A percentile compares a stretch with the other conserved stretches of the same genome.
Conservation (phyloP, 345 rosid genomes). For the Lepidium sativum region DNA sequence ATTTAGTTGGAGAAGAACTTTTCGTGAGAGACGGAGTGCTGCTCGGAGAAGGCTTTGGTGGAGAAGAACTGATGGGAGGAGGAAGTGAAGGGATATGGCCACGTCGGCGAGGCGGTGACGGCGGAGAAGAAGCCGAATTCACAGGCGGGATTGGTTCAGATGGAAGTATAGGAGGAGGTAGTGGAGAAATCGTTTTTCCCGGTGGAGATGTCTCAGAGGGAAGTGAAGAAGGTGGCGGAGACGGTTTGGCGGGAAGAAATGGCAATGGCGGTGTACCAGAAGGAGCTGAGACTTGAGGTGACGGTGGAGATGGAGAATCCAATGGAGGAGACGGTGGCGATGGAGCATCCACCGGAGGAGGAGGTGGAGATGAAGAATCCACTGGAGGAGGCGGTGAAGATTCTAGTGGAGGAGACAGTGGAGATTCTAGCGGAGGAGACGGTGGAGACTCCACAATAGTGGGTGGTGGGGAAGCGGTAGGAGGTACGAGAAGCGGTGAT, state of each 20-base stretch:
- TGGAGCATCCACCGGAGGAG: background rate
- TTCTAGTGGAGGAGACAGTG: background rate
- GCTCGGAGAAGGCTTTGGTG: conserved; percentile 16
- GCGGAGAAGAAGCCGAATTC: conserved; percentile 12
- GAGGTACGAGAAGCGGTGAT: background rate
- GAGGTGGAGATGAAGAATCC: background rate
- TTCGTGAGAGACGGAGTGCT: conserved; percentile 13
- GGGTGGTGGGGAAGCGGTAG: background rate
- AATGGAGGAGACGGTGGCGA: background rate
- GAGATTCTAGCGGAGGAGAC: background rate
- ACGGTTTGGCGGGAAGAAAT: conserved; percentile 20
- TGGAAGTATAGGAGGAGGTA: conserved; percentile 16
- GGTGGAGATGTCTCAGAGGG: conserved; percentile 5
- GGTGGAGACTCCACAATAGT: background rate
- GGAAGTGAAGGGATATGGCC: conserved; percentile 4
- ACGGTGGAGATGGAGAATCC: too few relatives aligned
- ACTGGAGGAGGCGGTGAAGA: background rate
- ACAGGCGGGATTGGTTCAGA: background rate
- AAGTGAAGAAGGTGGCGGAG: conserved; percentile 20
- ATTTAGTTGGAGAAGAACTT: conserved; percentile 10
- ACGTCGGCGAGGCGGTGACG: conserved; percentile 21
- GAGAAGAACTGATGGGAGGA: conserved; percentile 14
- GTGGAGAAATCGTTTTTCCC: background rate
- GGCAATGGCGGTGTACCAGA: conserved; percentile 23
- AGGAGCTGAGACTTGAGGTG: background rate